Percentiles rank a stretch among this genome's conserved stretches.
These are phyloP conservation scores for Epichloe amarillans DNA, from an alignment of 2,329 filamentous ascomycete species.

Conservation along the genomic window DNA sequence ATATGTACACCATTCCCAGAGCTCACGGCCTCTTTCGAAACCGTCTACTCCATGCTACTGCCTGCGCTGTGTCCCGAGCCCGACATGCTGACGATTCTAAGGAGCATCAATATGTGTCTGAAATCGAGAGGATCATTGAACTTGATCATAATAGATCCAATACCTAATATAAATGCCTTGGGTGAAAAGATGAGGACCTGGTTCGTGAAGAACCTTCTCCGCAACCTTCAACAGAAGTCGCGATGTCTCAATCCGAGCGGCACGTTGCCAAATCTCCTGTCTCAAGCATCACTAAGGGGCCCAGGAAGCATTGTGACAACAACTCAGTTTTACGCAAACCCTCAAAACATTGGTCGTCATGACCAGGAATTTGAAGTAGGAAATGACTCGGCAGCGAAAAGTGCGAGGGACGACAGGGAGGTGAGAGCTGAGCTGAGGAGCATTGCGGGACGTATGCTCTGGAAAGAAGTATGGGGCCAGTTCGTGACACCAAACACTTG, in stretches of 20 bases:
- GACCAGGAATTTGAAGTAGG: conserved; percentile 4
- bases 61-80: conserved; percentile 42
- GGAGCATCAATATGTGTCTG: conserved; percentile 42
- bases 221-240: conserved; percentile 44
- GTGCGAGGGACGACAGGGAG: conserved; percentile 14
- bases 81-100: conserved; percentile 42
- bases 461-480: conserved; percentile 47
- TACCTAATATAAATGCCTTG: conserved; percentile 39
- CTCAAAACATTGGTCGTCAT: conserved; percentile 14
- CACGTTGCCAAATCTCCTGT: conserved; percentile 45
- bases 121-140: conserved; percentile 41
- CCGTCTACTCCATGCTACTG: conserved; percentile 40
- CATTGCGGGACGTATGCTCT: conserved; percentile 41
- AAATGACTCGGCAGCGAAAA: conserved; percentile 13
- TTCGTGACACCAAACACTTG: conserved; percentile 35
- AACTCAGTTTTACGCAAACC: conserved; percentile 35
- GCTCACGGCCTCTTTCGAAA: conserved; percentile 30
- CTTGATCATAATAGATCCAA: conserved; percentile 48
- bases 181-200: conserved; percentile 45
- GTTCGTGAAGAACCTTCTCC: conserved; percentile 47
- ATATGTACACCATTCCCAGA: conserved; percentile 15
- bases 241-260: conserved; percentile 46
- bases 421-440: conserved; percentile 35
- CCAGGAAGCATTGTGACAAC: conserved; percentile 33
- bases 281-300: conserved; percentile 37